These are phyloP conservation scores for Eucalyptus erythrocorys DNA, from an alignment of 345 rosid genomes.

Conservation along the genomic window DNA sequence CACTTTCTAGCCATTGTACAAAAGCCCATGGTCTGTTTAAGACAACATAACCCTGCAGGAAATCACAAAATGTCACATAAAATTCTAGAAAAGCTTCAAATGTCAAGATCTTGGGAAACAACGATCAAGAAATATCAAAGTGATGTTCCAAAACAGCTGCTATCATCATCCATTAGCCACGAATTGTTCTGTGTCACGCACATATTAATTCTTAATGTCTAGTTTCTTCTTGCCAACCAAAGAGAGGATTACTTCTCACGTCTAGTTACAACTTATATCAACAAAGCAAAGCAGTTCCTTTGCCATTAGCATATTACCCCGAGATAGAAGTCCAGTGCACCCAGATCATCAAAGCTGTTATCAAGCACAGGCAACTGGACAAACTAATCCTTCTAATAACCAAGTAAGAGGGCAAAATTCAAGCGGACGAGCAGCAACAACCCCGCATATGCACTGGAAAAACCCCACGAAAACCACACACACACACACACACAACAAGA, in stretches of 20 bases:
- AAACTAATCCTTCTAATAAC: neutral
- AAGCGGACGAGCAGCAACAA: neutral
- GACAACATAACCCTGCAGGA: constrained; percentile 60
- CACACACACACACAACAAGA: neutral
- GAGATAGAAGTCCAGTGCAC: neutral
- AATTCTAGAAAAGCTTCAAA: neutral
- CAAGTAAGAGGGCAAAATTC: neutral
- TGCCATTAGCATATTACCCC: neutral
- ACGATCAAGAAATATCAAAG: neutral
- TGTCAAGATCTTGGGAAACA: neutral
- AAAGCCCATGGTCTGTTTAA: constrained; percentile 82
- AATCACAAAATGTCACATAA: neutral
- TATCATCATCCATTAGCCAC: neutral
- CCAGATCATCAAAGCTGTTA: neutral
- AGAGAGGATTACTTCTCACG: neutral
- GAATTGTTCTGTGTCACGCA: neutral
- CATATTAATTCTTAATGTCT: neutral
- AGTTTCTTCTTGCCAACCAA: neutral
- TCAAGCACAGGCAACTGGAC: neutral
- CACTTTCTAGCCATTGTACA: constrained; percentile 72
- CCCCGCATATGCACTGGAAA: neutral
- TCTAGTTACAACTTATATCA: neutral
- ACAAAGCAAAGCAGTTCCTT: neutral
- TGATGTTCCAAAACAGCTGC: neutral
- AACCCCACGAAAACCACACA: neutral